Evolutionary conservation across 495 filamentous ascomycete genomes (phyloP).

Genomic region (Tuber indicum): DNA sequence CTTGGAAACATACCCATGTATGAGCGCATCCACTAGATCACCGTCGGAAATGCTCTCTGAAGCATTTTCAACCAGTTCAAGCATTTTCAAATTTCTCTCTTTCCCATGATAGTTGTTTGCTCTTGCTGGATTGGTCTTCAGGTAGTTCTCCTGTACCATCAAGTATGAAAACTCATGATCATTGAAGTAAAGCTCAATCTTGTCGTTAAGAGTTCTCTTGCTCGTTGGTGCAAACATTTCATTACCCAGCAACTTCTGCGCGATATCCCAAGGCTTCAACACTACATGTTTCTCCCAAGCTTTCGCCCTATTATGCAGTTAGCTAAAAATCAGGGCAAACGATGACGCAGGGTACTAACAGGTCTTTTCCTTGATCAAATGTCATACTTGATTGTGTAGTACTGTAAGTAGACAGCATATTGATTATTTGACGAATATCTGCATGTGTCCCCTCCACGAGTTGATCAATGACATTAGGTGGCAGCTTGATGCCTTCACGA

Average conservation of each 20-base stretch:
- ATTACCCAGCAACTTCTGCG: slow-evolving; percentile 77
- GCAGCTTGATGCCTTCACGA: slow-evolving; percentile 80
- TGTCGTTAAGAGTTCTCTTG: slow-evolving; percentile 84
- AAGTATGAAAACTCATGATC: slow-evolving; percentile 94
- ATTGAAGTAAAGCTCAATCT: slow-evolving; percentile 98
- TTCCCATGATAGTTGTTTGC: slow-evolving; percentile 54
- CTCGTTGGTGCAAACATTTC: slow-evolving; percentile 77
- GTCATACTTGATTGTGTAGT: slow-evolving; percentile 71
- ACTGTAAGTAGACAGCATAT: slow-evolving; percentile 93
- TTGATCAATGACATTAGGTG: slow-evolving; percentile 79
- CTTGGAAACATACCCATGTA: slow-evolving; percentile 57
- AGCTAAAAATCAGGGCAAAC: slow-evolving; percentile 6
- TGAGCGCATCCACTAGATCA: slow-evolving; percentile 94
- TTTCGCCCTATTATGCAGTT: slow-evolving; percentile 50
- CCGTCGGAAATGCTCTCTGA: slow-evolving; percentile 95
- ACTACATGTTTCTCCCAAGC: slow-evolving; percentile 97
- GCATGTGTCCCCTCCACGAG: slow-evolving; percentile 90
- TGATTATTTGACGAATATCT: slow-evolving; percentile 96
- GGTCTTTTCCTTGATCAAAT: slow-evolving; percentile 74
- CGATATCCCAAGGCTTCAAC: slow-evolving; percentile 97
- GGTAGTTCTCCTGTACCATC: slow-evolving; percentile 98
- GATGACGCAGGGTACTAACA: slow-evolving; percentile 48
- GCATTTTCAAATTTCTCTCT: slow-evolving; percentile 65
- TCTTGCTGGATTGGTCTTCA: slow-evolving; percentile 67
- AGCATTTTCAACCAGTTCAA: slow-evolving; percentile 79